Conservation (phyloP, 1,284 basidiomycete genomes). For the Amylostereum areolatum region DNA sequence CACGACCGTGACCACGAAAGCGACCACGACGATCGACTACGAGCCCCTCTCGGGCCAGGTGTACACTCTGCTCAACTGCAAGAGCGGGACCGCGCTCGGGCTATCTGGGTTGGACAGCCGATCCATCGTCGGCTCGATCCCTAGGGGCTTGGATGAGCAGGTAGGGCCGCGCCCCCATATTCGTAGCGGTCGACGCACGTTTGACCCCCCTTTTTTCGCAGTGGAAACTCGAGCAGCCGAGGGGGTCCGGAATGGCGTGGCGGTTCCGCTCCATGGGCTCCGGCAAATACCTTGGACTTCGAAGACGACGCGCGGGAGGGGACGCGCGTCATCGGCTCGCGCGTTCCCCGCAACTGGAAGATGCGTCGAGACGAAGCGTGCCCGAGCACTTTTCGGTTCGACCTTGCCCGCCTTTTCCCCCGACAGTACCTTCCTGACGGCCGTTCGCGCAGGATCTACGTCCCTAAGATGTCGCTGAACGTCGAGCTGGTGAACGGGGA, state of each 20-base stretch:
- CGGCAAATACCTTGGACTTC: constrained; percentile 3
- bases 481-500: background rate
- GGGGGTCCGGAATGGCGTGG: constrained; percentile 1
- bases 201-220: background rate
- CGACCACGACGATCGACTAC: background rate
- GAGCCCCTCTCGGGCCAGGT: constrained; percentile 2
- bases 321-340: background rate
- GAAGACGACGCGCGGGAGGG: background rate
- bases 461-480: background rate
- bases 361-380: background rate
- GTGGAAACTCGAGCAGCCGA: constrained; percentile 2
- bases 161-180: background rate
- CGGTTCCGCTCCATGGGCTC: background rate
- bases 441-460: background rate
- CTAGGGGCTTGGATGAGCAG: constrained; percentile 2
- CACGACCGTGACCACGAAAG: background rate
- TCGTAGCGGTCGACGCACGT: background rate
- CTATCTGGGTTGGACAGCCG: constrained; percentile 1
- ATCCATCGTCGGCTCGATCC: background rate
- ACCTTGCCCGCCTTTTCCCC: too few relatives aligned
- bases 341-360: constrained; percentile 4
- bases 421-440: too few relatives aligned
- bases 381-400: too few relatives aligned
- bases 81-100: constrained; percentile 1
- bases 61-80: background rate